These are phyloP conservation scores for Talaromyces marneffei DNA, from an alignment of 2,329 filamentous ascomycete genomes.

Conservation along the genomic window DNA sequence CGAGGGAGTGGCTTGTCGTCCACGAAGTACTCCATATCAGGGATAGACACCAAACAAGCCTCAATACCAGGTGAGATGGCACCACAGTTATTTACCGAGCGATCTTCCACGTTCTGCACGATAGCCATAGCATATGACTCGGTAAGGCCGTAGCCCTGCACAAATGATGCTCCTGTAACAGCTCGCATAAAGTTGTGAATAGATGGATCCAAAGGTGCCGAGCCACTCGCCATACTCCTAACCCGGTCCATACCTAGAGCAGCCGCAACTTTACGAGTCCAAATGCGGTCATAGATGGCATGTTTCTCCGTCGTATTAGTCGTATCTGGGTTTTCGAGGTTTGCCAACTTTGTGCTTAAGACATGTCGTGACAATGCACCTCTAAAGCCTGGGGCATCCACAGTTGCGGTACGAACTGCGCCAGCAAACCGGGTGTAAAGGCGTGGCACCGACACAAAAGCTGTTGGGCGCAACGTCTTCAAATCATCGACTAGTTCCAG, in stretches of 20 bases:
- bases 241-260: conserved; percentile 73
- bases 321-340: conserved; percentile 61
- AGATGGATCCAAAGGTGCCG: conserved; percentile 80
- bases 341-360: conserved; percentile 72
- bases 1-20: conserved; percentile 85
- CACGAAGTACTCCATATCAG: conserved; percentile 87
- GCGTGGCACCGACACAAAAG: conserved; percentile 82
- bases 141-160: conserved; percentile 89
- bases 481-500: conserved; percentile 81
- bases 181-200: conserved; percentile 85
- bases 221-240: conserved; percentile 74
- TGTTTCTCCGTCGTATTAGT: conserved; percentile 63
- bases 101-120: conserved; percentile 65
- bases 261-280: conserved; percentile 79
- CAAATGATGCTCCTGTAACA: conserved; percentile 70
- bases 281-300: conserved; percentile 60
- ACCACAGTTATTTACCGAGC: conserved; percentile 75
- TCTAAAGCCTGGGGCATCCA: conserved; percentile 72
- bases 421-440: conserved; percentile 86
- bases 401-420: conserved; percentile 70
- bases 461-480: conserved; percentile 76
- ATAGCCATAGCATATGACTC: conserved; percentile 79
- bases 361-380: conserved; percentile 76
- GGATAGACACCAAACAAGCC: conserved; percentile 75
- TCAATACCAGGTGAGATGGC: conserved; percentile 63